Evolutionary conservation across 2,329 filamentous ascomycete genomes (phyloP).

Genomic region (Fonsecaea nubica): DNA sequence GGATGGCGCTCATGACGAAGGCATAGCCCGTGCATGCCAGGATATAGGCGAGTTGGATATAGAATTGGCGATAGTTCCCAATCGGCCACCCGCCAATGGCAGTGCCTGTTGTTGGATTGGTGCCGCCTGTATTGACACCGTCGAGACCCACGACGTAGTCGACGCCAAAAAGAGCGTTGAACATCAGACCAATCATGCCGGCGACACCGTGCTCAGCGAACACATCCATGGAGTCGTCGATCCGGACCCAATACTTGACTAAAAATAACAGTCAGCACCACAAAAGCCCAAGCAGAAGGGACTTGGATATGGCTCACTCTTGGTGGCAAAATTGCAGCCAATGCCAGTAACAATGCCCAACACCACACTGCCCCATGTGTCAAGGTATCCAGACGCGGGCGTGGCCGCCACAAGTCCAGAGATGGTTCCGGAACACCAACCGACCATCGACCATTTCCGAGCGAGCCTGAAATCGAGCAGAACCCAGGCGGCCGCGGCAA

Average conservation of each 20-base stretch:
- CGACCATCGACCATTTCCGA: conserved; percentile 92
- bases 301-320: conserved; percentile 64
- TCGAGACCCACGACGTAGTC: conserved; percentile 77
- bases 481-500: conserved; percentile 91
- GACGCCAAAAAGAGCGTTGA: conserved; percentile 78
- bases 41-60: conserved; percentile 73
- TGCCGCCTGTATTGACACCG: conserved; percentile 62
- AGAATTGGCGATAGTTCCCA: conserved; percentile 72
- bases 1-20: conserved; percentile 71
- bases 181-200: conserved; percentile 78
- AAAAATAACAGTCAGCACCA: neutral
- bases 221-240: conserved; percentile 88
- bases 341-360: conserved; percentile 69
- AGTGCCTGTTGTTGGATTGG: conserved; percentile 48
- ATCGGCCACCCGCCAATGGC: conserved; percentile 71
- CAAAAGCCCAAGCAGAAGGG: neutral
- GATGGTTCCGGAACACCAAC: conserved; percentile 89
- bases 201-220: conserved; percentile 89
- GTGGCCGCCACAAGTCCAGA: conserved; percentile 87
- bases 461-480: conserved; percentile 94
- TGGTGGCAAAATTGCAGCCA: conserved; percentile 83
- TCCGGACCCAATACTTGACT: conserved; percentile 75
- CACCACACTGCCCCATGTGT: conserved; percentile 65
- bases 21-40: conserved; percentile 69
- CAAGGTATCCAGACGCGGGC: conserved; percentile 69